Evolutionary conservation across 192 early-diverging fungal species (phyloP), one percentile per base, ranked within the genome.

Genomic region (Backusella circina): DNA sequence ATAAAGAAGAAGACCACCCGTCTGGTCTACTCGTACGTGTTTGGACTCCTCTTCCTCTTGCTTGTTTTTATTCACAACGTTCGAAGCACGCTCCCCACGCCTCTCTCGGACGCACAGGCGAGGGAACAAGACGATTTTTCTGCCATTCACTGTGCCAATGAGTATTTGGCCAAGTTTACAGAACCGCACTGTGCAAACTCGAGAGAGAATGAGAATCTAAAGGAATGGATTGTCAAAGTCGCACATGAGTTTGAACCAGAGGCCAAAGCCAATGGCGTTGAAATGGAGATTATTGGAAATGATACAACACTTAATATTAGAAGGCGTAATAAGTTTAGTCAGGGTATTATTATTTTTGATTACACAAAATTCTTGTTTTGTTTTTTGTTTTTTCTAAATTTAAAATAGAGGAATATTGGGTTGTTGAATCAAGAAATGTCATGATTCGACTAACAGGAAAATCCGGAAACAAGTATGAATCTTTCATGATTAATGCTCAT

Each of bases 401-500:
- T 18, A 18, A 38, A 68, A 28, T 65, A 80, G 79, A 73, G 57
- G 79, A 80, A 65, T 76, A 76, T 72, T 75, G 67, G 75, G 68
- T n/a, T 41, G 65, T 76, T 41, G 75, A 81, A 35, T 87, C 86
- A 67, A 86, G 88, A 77, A 90, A 89, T 72, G 67, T 92, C 32
- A 67, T 91, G 23, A 83, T 92, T n/a, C 86, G 89, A 2, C 78
- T 92, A 9, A 83, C 86, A 28, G 91, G 91, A 7, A 83, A 83
- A 4, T 72, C 74, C 6, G 76, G 78, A n/a, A 70, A 84, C 65
- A 69, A 76, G 6, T 76, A 82, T 15, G 77, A 78, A 47, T 85
- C 91, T 0, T 78, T 91, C n/a, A 81, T 93, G 16, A 83, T 93
- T 2, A 86, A 86, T 79, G 90, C 90, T 1, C 90, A 93, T 72